phyloP scores from a whole-genome alignment of 2,329 filamentous ascomycete genomes.

The Aspergillus sojae region DNA sequence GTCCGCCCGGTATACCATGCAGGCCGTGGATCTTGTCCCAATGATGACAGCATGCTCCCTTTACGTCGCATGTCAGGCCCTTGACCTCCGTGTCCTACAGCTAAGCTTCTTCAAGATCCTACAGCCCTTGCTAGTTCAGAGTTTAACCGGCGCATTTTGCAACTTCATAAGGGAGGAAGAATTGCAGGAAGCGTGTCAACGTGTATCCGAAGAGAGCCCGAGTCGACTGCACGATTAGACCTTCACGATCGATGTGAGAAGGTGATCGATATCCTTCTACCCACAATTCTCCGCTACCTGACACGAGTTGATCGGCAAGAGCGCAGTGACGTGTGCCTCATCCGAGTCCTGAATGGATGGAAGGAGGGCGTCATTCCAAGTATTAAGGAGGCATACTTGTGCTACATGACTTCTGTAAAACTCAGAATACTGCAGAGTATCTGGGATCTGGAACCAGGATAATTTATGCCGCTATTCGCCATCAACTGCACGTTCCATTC shows the following conservation, averaged over 20 bases:
- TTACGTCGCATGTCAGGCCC: slow-evolving; percentile 60
- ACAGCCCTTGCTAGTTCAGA: background rate
- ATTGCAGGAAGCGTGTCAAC: too few relatives aligned
- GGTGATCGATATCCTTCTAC: too few relatives aligned
- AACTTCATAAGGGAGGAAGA: slow-evolving; percentile 17
- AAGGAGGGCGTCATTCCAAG: too few relatives aligned
- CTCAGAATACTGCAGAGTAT: slow-evolving; percentile 15
- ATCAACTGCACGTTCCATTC: slow-evolving; percentile 34
- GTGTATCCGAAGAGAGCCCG: too few relatives aligned
- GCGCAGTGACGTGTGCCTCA: too few relatives aligned
- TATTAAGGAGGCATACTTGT: too few relatives aligned
- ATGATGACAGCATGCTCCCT: slow-evolving; percentile 59
- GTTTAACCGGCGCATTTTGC: background rate
- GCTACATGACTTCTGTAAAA: too few relatives aligned
- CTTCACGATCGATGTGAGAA: too few relatives aligned
- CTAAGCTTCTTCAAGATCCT: slow-evolving; percentile 24
- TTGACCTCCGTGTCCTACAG: slow-evolving; percentile 51
- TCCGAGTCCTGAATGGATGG: too few relatives aligned
- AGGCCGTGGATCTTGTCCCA: slow-evolving; percentile 58
- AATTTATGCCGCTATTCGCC: slow-evolving; percentile 37
- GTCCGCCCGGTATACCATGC: slow-evolving; percentile 57
- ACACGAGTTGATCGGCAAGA: too few relatives aligned
- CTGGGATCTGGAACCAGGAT: slow-evolving; percentile 26
- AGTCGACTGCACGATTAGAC: too few relatives aligned
- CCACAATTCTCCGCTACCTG: too few relatives aligned